These are phyloP conservation scores for Hypholoma fasciculare DNA, from an alignment of 768 basidiomycete genomes.

Conservation along the genomic window DNA sequence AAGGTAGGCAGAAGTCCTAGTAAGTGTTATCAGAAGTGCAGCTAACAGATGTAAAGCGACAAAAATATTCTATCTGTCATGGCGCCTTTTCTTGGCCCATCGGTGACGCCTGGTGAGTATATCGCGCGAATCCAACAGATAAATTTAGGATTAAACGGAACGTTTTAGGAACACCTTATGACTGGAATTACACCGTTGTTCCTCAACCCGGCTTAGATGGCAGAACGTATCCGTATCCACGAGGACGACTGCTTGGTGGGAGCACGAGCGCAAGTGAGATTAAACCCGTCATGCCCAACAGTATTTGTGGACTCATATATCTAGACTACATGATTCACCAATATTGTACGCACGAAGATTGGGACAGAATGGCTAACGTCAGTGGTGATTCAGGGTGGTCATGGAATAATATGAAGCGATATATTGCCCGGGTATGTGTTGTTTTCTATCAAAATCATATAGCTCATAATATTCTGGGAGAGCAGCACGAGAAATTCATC, in stretches of 20 bases:
- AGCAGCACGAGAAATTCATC: slow-evolving; percentile 34
- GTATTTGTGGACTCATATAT: neutral
- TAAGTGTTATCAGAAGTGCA: neutral
- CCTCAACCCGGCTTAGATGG: slow-evolving; percentile 30
- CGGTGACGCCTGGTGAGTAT: slow-evolving; percentile 20
- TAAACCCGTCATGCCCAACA: neutral
- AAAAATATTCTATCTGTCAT: slow-evolving; percentile 16
- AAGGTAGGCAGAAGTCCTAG: neutral
- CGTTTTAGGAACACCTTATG: slow-evolving; percentile 19
- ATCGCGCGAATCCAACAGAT: neutral
- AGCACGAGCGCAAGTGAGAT: slow-evolving; percentile 27
- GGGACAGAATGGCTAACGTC: slow-evolving; percentile 30
- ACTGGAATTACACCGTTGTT: slow-evolving; percentile 35
- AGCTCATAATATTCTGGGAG: neutral
- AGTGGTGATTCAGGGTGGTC: slow-evolving; percentile 37
- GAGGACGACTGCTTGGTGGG: slow-evolving; percentile 36
- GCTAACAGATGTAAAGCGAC: slow-evolving; percentile 11
- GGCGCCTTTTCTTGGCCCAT: slow-evolving; percentile 21
- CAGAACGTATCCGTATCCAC: slow-evolving; percentile 27
- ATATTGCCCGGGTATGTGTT: slow-evolving; percentile 27
- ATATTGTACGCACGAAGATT: slow-evolving; percentile 35
- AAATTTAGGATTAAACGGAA: too few species aligned
- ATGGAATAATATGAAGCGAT: slow-evolving; percentile 35
- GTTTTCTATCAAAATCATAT: neutral
- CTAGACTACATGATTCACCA: slow-evolving; percentile 36